Evolutionary conservation across 106 monocot species (phyloP), one percentile per base, ranked within the genome.

Genomic region (Acorus calamus): DNA sequence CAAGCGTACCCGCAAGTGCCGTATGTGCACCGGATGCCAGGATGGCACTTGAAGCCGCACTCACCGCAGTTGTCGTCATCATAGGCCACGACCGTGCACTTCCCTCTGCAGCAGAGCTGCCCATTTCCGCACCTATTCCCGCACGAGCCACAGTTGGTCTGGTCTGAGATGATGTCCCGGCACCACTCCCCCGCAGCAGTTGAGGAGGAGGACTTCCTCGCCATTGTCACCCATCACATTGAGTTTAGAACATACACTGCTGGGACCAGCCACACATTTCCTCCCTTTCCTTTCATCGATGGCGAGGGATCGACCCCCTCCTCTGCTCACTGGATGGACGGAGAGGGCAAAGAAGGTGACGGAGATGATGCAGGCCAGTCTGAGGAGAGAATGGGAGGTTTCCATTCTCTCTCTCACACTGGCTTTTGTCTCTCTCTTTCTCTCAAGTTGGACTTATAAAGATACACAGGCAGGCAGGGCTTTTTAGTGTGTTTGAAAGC

Each of bases 1-100:
- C n/a, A n/a, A n/a, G n/a, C n/a, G 43, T 89, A 84, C 12, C 88
- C 84, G 49, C 88, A 84, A 8, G 11, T 13, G 13, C 88, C 88
- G 44, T 78, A 81, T 60, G 28, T 28, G 69, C 88, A 88, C 12
- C 64, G 59, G 11, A 64, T 50, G 7, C 76, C 73, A 3, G 62
- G n/a, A 6, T 6, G 7, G 63, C 84, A 89, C 44, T 43, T 66
- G 2, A 42, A 42, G 4, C 79, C 79, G 56, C 88, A 89, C 63
- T 60, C 57, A 49, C 88, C 84, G 62, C 88, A 89, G 74, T 89
- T 89, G 46, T 52, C 47, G 8, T 49, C 76, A 53, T 89, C 81
- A 56, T 81, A 76, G 7, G 81, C 79, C 13, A 81, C 78, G 2
- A 52, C 57, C 0, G 76, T 78, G 76, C 88, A 89, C 0, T 9